These are phyloP conservation scores for Rhizopus delemar DNA, from an alignment of 371 early-diverging fungal genomes.

Conservation along the genomic window DNA sequence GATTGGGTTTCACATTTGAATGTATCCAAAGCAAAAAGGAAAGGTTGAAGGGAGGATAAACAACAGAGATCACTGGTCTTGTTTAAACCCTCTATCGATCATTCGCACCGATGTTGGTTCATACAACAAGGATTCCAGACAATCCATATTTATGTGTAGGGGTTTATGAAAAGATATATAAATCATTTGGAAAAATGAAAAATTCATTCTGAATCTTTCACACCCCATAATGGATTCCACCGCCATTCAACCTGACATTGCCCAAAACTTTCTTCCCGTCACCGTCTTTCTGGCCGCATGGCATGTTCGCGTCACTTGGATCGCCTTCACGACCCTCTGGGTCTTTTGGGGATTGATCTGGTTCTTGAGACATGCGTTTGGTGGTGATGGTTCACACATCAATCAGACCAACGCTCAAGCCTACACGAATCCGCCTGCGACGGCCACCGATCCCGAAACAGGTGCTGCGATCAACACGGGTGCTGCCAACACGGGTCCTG, in stretches of 20 bases:
- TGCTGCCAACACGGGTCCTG: no score
- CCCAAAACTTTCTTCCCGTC: constrained; percentile 4
- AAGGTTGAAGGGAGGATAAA: no score
- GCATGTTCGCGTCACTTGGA: constrained; percentile 34
- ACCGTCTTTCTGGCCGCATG: constrained; percentile 29
- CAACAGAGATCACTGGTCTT: no score
- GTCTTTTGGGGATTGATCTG: constrained; percentile 41
- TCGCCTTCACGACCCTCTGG: constrained; percentile 43
- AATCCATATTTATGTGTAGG: neutral
- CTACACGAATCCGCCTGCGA: constrained; percentile 5
- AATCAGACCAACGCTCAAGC: constrained; percentile 2
- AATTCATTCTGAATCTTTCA: no score
- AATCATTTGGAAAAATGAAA: no score
- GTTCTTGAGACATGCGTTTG: constrained; percentile 41
- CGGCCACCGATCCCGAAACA: constrained; percentile 19
- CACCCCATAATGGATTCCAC: constrained; percentile 3
- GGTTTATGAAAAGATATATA: neutral
- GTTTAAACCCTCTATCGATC: no score
- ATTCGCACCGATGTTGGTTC: no score
- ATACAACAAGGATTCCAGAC: no score
- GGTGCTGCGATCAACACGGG: neutral
- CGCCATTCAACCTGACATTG: neutral
- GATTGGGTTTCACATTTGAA: no score
- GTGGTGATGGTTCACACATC: constrained; percentile 13
- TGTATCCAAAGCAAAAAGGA: no score